These are phyloP conservation scores for Penicillium odoratum DNA, from an alignment of 495 filamentous ascomycete genomes.

Conservation along the genomic window DNA sequence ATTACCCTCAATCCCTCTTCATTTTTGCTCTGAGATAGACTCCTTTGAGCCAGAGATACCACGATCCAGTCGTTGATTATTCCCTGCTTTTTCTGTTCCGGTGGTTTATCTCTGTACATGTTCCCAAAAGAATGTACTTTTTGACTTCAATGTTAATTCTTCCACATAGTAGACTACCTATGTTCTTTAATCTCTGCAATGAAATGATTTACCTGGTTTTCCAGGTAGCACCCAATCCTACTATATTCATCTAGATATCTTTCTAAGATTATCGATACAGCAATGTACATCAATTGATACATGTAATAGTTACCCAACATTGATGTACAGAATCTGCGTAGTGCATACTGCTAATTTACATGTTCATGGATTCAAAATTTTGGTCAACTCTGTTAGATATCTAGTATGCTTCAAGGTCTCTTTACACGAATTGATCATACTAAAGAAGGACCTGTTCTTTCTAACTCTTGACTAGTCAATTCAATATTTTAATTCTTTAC, in stretches of 20 bases:
- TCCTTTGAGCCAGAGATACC: conserved; percentile 51
- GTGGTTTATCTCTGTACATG: conserved; percentile 17
- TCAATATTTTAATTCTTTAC: background rate
- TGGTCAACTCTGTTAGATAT: too few species aligned
- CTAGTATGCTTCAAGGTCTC: background rate
- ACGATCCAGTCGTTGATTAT: conserved; percentile 37
- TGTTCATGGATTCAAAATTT: background rate
- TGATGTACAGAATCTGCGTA: too few species aligned
- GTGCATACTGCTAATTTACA: background rate
- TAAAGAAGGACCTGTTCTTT: too few species aligned
- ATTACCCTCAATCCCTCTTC: conserved; percentile 28
- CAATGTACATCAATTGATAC: too few species aligned
- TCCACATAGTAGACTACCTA: background rate
- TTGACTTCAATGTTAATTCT: conserved; percentile 7
- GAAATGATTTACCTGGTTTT: background rate
- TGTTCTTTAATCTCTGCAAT: background rate
- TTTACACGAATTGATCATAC: background rate
- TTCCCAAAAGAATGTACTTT: conserved; percentile 18
- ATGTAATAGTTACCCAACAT: too few species aligned
- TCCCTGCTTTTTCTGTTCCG: conserved; percentile 13
- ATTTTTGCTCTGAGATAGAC: conserved; percentile 45
- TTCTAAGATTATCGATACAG: too few species aligned
- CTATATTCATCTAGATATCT: too few species aligned
- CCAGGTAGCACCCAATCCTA: background rate
- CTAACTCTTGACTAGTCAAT: background rate